These are phyloP conservation scores for Stephania japonica DNA, from an alignment of 164 flowering plant genomes.

Conservation along the genomic window DNA sequence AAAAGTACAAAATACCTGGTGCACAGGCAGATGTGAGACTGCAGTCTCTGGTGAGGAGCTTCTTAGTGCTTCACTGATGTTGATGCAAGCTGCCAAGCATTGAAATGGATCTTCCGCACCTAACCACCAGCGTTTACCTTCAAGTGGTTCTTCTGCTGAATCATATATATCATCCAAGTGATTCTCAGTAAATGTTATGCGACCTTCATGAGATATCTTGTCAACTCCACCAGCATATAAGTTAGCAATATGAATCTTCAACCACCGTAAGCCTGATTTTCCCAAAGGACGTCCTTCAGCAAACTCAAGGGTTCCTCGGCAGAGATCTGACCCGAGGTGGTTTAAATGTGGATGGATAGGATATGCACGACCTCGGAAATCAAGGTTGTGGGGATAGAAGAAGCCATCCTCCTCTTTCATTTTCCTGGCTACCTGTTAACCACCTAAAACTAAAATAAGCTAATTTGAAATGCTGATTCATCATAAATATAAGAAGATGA, in stretches of 20 bases:
- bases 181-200: constrained; percentile 73
- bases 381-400: constrained; percentile 93
- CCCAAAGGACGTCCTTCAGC: constrained; percentile 95
- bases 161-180: constrained; percentile 85
- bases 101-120: constrained; percentile 96
- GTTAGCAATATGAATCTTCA: constrained; percentile 94
- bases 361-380: constrained; percentile 98
- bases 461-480: not conserved
- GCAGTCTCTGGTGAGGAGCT: constrained; percentile 75
- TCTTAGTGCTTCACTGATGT: constrained; percentile 79
- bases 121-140: constrained; percentile 95
- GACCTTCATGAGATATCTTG: constrained; percentile 76
- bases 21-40: constrained; percentile 69
- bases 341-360: constrained; percentile 97
- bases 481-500: not conserved
- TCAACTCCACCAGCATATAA: constrained; percentile 92
- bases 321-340: constrained; percentile 95
- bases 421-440: constrained; percentile 76
- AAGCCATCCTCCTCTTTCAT: constrained; percentile 94
- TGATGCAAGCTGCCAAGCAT: constrained; percentile 66
- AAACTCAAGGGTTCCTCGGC: constrained; percentile 90
- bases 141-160: constrained; percentile 95
- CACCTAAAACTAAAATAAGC: constrained; percentile 9
- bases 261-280: constrained; percentile 80
- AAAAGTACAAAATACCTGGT: constrained; percentile 36